Evolutionary conservation across 78 protist species (phyloP).

Genomic region (Monosiga brevicollis): DNA sequence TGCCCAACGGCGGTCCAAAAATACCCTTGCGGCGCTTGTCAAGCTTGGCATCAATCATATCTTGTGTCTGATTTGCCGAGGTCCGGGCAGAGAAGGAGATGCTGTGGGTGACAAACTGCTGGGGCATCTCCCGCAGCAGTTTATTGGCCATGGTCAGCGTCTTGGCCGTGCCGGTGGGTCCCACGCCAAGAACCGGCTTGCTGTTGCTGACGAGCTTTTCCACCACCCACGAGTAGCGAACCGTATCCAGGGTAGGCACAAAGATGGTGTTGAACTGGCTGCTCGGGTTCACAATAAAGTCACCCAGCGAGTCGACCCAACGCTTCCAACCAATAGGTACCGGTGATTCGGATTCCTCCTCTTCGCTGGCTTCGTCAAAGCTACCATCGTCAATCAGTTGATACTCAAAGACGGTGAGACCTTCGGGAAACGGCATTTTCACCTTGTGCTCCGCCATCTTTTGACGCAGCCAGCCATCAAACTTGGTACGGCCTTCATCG

Average conservation of each 20-base stretch:
- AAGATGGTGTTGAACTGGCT: constrained; percentile 31
- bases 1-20: constrained; percentile 60
- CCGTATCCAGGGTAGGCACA: constrained; percentile 80
- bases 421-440: not conserved
- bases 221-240: constrained; percentile 56
- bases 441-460: not conserved
- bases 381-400: not conserved
- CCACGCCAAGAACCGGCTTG: constrained; percentile 50
- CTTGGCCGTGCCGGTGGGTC: constrained; percentile 85
- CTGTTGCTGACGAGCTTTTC: constrained; percentile 25
- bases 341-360: constrained; percentile 1
- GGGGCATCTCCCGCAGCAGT: constrained; percentile 29
- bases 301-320: constrained; percentile 51
- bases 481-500: constrained; percentile 15
- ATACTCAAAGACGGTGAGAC: constrained; percentile 22
- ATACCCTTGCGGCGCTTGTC: constrained; percentile 49
- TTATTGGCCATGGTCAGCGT: constrained; percentile 41
- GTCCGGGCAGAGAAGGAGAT: constrained; percentile 71
- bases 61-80: constrained; percentile 57
- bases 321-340: constrained; percentile 54
- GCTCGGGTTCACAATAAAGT: constrained; percentile 1
- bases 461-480: constrained; percentile 12
- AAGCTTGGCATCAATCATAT: constrained; percentile 40
- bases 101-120: constrained; percentile 17
- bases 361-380: not conserved